phyloP scores from a whole-genome alignment of 805 yeast genomes.

The Zygosaccharomyces pseudorouxii region DNA sequence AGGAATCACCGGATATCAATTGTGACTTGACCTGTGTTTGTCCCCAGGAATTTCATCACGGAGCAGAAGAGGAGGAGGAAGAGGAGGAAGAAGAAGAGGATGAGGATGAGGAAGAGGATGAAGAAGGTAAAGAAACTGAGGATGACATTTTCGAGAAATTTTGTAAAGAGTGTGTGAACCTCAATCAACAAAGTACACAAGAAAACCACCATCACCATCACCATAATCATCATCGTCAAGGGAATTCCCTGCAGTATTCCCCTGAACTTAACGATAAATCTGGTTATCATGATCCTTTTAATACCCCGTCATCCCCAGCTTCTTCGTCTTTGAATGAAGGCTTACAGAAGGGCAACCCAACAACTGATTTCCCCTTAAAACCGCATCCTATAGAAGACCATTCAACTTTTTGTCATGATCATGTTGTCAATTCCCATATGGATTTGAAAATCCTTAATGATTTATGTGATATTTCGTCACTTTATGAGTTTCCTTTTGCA shows the following conservation, averaged over 20 bases:
- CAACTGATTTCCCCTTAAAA: background rate
- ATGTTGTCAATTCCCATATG: conserved; percentile 23
- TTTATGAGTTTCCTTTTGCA: conserved; percentile 34
- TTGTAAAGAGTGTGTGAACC: conserved; percentile 28
- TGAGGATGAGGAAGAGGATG: conserved; percentile 15
- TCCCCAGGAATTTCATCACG: background rate
- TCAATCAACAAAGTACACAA: conserved; percentile 8
- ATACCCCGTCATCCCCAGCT: conserved; percentile 9
- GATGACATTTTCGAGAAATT: conserved; percentile 34
- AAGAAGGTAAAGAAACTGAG: conserved; percentile 9
- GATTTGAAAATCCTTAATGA: conserved; percentile 33
- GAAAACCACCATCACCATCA: conserved; percentile 11
- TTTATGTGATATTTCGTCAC: conserved; percentile 31
- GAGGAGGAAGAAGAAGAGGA: conserved; percentile 11
- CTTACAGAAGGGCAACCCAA: background rate
- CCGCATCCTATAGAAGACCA: background rate
- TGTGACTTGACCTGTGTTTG: conserved; percentile 31
- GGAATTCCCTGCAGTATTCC: background rate
- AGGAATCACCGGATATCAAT: conserved; percentile 17
- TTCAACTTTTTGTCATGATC: conserved; percentile 15
- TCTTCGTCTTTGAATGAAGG: conserved; percentile 8
- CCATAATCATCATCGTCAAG: conserved; percentile 18
- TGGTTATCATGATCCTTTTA: conserved; percentile 6
- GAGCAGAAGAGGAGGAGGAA: background rate
- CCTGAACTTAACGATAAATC: background rate